Base-by-base conservation (phyloP, 768 basidiomycete species). In the Neoboletus subvelutipes region DNA sequence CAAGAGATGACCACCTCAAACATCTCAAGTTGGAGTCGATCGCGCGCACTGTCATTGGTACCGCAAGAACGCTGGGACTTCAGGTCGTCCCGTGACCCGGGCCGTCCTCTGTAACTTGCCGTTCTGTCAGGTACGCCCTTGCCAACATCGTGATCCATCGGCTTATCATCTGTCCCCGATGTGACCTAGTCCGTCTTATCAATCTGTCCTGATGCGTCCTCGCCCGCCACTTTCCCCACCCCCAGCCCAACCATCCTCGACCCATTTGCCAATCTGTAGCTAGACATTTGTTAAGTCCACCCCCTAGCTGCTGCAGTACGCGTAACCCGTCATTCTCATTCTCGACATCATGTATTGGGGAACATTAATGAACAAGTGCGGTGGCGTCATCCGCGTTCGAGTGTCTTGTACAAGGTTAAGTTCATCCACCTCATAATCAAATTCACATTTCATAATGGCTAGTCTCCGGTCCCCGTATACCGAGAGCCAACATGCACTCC, bases 21-120 rank as follows among this genome's bases (percentile, higher is more conserved):
- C 89, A 90, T 69, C 80, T 97, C 61, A 83, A 85, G 60, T 79
- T 96, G 60, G 91, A 97, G 78, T 85, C 86, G 64, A 88, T 99
- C 50, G 88, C 92, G 29, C 87, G 87, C 68, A 91, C 90, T 71
- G 80, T 98, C 61, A 77, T 97, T 62, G 95, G 93, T 49, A 92
- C 89, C 64, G 94, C 94, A 50, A 87, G 79, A 78, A 92, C 87
- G 59, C 76, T 97, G 67, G 97, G 97, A 33, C 79, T 99, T 45
- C 85, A 89, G 68, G 92, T 98, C 54, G 87, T 98, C 58, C 87
- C 91, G 70, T 98, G 79, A 85, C 67, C 60, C 61, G 63, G 61
- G 40, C 53, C 56, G 58, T 52, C 46, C 49, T 50, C 58, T 52
- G 54, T 46, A 48, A 56, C n/a, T n/a, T n/a, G 51, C 50, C 50